Percentiles rank a stretch among this genome's conserved stretches.
Evolutionary conservation across 768 basidiomycete genomes (phyloP).

Genomic region (Tubosaeta sp.): DNA sequence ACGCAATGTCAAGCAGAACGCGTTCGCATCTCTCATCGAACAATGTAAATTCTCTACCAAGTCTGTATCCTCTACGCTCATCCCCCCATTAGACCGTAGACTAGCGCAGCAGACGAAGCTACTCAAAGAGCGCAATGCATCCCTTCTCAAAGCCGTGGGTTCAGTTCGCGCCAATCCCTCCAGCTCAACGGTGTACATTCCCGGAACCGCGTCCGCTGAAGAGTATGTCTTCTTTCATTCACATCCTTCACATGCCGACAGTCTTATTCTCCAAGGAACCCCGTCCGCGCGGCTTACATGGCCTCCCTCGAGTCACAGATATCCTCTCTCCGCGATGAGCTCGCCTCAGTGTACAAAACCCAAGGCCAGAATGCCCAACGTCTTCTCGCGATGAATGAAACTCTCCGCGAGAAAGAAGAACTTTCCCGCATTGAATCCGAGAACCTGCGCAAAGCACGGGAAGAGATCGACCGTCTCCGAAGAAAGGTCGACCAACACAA

Average conservation of each 20-base stretch:
- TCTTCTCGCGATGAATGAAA: conserved; percentile 90
- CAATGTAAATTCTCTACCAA: conserved; percentile 61
- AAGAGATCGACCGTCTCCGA: conserved; percentile 66
- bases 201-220: conserved; percentile 51
- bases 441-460: conserved; percentile 67
- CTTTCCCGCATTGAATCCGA: conserved; percentile 77
- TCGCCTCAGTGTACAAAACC: conserved; percentile 92
- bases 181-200: conserved; percentile 57
- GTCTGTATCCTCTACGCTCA: conserved; percentile 8
- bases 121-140: conserved; percentile 88
- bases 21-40: conserved; percentile 82
- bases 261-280: conserved; percentile 48
- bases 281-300: conserved; percentile 84
- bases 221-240: conserved; percentile 49
- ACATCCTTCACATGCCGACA: not conserved
- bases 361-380: conserved; percentile 95
- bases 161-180: conserved; percentile 62
- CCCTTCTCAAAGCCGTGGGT: conserved; percentile 79
- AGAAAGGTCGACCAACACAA: conserved; percentile 80
- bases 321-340: conserved; percentile 84
- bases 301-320: conserved; percentile 92
- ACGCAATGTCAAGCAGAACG: conserved; percentile 77
- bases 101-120: conserved; percentile 90
- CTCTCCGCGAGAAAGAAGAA: conserved; percentile 90
- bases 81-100: conserved; percentile 63